phyloP scores from a whole-genome alignment of 805 yeast genomes.

The Candida silvicultrix region DNA sequence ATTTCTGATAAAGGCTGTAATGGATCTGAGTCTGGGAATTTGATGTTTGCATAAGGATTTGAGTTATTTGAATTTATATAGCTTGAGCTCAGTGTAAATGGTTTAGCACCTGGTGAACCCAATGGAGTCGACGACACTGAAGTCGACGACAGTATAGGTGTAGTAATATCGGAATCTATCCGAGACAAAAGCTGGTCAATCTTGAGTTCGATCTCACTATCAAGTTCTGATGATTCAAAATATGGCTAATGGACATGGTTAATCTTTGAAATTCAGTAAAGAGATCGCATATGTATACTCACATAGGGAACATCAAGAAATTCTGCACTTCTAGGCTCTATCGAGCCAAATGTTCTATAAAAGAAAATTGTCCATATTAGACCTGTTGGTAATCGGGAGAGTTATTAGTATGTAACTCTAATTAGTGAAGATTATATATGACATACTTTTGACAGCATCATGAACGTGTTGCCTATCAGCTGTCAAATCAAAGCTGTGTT shows the following conservation, averaged over 20 bases:
- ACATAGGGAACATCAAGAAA: constrained; percentile 52
- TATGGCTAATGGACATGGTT: too few species aligned
- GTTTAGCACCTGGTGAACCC: constrained; percentile 11
- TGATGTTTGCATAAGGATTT: background rate
- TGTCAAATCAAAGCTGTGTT: constrained; percentile 38
- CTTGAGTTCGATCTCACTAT: constrained; percentile 31
- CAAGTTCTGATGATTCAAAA: constrained; percentile 42
- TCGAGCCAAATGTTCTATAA: constrained; percentile 60
- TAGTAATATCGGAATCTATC: constrained; percentile 13
- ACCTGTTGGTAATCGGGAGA: too few species aligned
- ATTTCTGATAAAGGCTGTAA: constrained; percentile 3
- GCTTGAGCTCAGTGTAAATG: constrained; percentile 11
- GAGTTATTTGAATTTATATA: background rate
- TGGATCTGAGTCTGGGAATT: background rate
- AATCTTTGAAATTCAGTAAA: too few species aligned
- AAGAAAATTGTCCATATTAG: constrained; percentile 63
- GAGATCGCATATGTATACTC: too few species aligned
- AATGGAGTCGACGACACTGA: constrained; percentile 8
- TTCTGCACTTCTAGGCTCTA: constrained; percentile 49
- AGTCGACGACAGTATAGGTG: constrained; percentile 1
- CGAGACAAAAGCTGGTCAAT: constrained; percentile 25
- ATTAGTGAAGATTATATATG: background rate
- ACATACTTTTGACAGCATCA: constrained; percentile 49
- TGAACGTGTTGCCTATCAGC: constrained; percentile 48
- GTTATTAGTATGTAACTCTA: too few species aligned